Evolutionary conservation across 225 moss, liverwort and hornwort species (phyloP).

Genomic region (Rhytidiadelphus loreus): DNA sequence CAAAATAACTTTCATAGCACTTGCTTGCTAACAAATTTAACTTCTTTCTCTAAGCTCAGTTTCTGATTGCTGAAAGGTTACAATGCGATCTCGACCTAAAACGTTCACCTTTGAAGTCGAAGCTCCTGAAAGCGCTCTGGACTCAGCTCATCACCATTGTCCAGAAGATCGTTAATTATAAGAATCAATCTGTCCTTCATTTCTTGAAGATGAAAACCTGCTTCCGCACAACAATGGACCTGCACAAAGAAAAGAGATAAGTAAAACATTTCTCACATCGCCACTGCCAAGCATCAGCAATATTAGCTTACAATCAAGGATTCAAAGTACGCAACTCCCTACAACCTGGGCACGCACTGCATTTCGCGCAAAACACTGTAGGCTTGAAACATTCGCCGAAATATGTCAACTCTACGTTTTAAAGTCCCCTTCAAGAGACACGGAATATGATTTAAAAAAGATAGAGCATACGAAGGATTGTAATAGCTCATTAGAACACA

Average conservation of each 20-base stretch:
- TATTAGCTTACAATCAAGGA: neutral
- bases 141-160: slow-evolving; percentile 73
- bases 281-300: neutral
- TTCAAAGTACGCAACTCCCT: neutral
- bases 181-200: slow-evolving; percentile 78
- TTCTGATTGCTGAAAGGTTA: neutral
- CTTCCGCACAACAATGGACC: slow-evolving; percentile 67
- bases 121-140: slow-evolving; percentile 69
- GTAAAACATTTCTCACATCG: neutral
- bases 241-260: slow-evolving; percentile 16
- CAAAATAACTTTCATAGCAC: neutral
- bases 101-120: slow-evolving; percentile 61
- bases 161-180: slow-evolving; percentile 76
- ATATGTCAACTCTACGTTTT: neutral
- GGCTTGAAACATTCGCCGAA: neutral
- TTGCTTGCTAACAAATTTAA: neutral
- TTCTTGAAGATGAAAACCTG: slow-evolving; percentile 68
- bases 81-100: neutral
- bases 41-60: neutral
- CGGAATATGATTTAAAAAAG: neutral
- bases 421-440: neutral
- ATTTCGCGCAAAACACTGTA: neutral
- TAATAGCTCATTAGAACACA: neutral
- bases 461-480: neutral
- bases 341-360: neutral